phyloP scores from a whole-genome alignment of 192 early-diverging fungal species.

The Linnemannia hyalina region DNA sequence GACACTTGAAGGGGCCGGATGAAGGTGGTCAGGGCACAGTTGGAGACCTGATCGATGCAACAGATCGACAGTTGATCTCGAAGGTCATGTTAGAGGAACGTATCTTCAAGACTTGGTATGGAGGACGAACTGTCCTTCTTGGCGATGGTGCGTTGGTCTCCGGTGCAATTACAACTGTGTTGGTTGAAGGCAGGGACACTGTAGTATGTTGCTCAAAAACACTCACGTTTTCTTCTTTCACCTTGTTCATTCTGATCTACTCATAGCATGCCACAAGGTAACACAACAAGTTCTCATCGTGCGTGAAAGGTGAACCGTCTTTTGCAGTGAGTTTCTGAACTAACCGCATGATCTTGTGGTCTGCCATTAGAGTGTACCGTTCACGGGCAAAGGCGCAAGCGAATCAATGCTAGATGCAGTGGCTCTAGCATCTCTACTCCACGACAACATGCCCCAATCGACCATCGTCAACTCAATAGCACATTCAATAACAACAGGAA shows the following conservation, averaged over 20 bases:
- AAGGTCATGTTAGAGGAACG: constrained; percentile 37
- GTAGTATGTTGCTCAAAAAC: too few relatives aligned
- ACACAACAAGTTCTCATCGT: not conserved
- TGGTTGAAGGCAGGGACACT: not conserved
- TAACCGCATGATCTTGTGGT: not conserved
- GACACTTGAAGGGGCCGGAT: constrained; percentile 15
- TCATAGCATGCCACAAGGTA: constrained; percentile 34
- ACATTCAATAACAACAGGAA: not conserved
- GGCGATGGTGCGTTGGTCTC: constrained; percentile 14
- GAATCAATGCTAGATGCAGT: constrained; percentile 40
- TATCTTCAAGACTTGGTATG: constrained; percentile 21
- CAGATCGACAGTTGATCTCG: constrained; percentile 10
- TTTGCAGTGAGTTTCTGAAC: too few relatives aligned
- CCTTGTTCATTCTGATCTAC: not conserved
- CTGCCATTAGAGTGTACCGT: constrained; percentile 14
- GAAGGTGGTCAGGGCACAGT: not conserved
- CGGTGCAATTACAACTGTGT: too few relatives aligned
- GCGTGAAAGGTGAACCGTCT: not conserved
- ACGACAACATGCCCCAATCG: constrained; percentile 12
- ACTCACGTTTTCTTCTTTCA: not conserved
- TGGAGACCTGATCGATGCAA: constrained; percentile 22
- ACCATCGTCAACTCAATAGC: not conserved
- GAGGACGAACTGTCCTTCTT: constrained; percentile 25
- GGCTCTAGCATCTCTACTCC: constrained; percentile 19
- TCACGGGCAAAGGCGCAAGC: constrained; percentile 22